These are phyloP conservation scores for Apiospora marii DNA, from an alignment of 2,329 filamentous ascomycete genomes.

Conservation along the genomic window DNA sequence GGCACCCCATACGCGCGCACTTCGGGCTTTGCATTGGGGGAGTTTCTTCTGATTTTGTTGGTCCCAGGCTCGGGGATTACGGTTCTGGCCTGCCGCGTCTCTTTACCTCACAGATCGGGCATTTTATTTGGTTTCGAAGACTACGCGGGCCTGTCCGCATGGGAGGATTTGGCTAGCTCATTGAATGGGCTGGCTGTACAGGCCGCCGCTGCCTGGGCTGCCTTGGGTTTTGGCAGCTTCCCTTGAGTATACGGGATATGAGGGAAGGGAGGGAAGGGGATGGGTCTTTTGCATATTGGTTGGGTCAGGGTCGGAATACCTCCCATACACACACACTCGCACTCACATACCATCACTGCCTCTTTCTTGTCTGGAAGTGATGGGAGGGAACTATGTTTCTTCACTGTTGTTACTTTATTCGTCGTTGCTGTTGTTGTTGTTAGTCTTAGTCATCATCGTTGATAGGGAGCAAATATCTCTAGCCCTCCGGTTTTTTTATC, in stretches of 20 bases:
- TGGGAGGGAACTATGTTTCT: neutral
- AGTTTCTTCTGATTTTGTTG: conserved; percentile 30
- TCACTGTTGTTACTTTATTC: conserved; percentile 8
- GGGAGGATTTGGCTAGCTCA: conserved; percentile 8
- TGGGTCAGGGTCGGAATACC: conserved; percentile 1
- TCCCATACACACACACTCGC: neutral
- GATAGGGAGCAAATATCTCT: conserved; percentile 14
- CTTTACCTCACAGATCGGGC: conserved; percentile 9
- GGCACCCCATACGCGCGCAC: conserved; percentile 29
- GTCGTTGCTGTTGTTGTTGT: conserved; percentile 6
- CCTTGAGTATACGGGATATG: conserved; percentile 8
- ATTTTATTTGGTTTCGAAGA: conserved; percentile 15
- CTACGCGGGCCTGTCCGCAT: neutral
- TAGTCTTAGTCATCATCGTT: conserved; percentile 10
- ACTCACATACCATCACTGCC: neutral
- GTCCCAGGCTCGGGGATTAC: neutral
- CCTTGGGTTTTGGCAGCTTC: neutral
- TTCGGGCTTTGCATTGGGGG: conserved; percentile 38
- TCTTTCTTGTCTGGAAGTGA: neutral
- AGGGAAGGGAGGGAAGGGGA: neutral
- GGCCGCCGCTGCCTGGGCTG: neutral
- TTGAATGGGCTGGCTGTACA: conserved; percentile 21
- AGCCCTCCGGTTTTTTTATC: neutral
- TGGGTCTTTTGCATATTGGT: conserved; percentile 10
- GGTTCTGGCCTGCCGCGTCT: neutral